These are phyloP conservation scores for Coelastrella sp. DNA, from an alignment of 139 green algal species.

Conservation along the genomic window DNA sequence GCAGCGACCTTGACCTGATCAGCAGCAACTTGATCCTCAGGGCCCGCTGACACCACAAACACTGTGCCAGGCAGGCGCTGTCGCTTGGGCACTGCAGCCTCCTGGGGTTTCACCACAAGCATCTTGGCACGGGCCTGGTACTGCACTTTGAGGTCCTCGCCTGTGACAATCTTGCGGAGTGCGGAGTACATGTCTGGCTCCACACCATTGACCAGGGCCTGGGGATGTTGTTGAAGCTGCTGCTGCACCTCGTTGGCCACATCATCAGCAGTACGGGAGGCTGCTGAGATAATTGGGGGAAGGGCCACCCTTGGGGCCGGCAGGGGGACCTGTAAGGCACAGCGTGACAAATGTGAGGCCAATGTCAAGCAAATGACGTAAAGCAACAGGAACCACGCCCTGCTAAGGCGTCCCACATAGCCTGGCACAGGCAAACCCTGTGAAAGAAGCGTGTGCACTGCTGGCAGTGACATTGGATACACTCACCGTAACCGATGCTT, in stretches of 20 bases:
- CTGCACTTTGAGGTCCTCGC: constrained; percentile 46
- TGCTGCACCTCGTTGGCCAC: neutral
- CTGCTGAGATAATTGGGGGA: neutral
- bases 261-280: constrained; percentile 6
- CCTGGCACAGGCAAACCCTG: neutral
- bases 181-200: constrained; percentile 44
- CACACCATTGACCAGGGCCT: constrained; percentile 37
- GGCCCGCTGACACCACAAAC: constrained; percentile 78
- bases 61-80: constrained; percentile 78
- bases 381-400: neutral
- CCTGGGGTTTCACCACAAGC: constrained; percentile 47
- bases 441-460: neutral
- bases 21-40: constrained; percentile 62
- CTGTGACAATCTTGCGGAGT: constrained; percentile 44
- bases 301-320: neutral
- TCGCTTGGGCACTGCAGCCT: constrained; percentile 44
- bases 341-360: neutral
- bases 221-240: constrained; percentile 27
- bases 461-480: neutral
- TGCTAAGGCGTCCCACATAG: too few species aligned
- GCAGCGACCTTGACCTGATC: constrained; percentile 82
- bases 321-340: neutral
- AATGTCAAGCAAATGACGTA: neutral
- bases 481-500: neutral
- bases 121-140: constrained; percentile 69